Conservation (phyloP, 768 basidiomycete genomes). For the Myochromella boudieri region DNA sequence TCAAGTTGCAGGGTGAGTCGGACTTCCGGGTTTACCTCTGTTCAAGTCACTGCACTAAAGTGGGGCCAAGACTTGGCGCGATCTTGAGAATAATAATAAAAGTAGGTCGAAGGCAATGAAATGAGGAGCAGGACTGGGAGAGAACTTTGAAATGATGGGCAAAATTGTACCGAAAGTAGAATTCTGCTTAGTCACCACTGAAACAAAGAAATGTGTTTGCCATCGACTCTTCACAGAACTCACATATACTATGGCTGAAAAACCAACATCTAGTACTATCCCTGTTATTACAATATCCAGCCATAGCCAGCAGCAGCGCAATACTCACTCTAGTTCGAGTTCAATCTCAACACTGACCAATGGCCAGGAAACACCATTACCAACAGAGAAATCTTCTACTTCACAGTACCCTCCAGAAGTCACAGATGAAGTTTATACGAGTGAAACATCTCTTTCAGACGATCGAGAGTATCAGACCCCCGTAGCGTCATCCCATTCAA, state of each 20-base stretch:
- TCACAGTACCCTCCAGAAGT: neutral
- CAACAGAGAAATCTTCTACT: neutral
- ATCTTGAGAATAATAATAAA: neutral
- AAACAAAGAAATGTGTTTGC: too few species aligned
- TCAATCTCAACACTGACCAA: slow-evolving; percentile 8
- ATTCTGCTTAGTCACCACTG: too few species aligned
- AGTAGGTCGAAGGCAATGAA: neutral
- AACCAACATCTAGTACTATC: slow-evolving; percentile 9
- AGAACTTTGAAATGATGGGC: too few species aligned
- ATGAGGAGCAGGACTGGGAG: too few species aligned
- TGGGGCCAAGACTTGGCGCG: too few species aligned
- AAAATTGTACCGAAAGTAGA: too few species aligned
- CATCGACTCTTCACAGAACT: too few species aligned
- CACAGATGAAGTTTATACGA: neutral
- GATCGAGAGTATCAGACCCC: neutral
- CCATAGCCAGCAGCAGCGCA: neutral
- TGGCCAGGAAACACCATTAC: slow-evolving; percentile 3
- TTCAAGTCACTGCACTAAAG: too few species aligned
- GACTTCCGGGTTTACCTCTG: too few species aligned
- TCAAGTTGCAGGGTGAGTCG: too few species aligned
- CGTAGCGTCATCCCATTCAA: neutral
- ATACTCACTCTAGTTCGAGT: slow-evolving; percentile 7
- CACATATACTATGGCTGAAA: slow-evolving; percentile 9
- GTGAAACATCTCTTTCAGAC: neutral
- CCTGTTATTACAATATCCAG: slow-evolving; percentile 12